A percentile compares a stretch with the other conserved stretches of the same genome.
These are phyloP conservation scores for Phanerodontia chrysosporium DNA, from an alignment of 768 basidiomycete genomes.

Conservation along the genomic window DNA sequence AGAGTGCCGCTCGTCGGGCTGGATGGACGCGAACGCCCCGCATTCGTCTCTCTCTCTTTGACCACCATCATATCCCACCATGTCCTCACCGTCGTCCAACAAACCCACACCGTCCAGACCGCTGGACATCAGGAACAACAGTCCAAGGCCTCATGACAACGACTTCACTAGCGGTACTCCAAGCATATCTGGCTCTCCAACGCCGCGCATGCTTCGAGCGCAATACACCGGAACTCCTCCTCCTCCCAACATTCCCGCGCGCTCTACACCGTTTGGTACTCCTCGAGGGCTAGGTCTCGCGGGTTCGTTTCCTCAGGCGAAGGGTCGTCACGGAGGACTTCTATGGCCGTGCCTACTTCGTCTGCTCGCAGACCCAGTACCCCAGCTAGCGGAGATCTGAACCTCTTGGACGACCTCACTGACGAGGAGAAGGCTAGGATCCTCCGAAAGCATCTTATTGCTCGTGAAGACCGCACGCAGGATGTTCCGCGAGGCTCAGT, in stretches of 20 bases:
- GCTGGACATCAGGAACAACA: constrained; percentile 17
- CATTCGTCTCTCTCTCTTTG: background rate
- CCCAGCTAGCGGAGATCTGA: constrained; percentile 26
- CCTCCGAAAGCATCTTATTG: constrained; percentile 75
- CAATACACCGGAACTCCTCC: constrained; percentile 58
- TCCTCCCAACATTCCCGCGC: constrained; percentile 47
- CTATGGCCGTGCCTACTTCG: constrained; percentile 38
- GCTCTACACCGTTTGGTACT: constrained; percentile 42
- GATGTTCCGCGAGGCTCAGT: constrained; percentile 20
- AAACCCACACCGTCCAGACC: constrained; percentile 16
- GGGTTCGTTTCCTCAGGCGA: constrained; percentile 15
- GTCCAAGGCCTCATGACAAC: constrained; percentile 5
- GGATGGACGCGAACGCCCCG: constrained; percentile 1
- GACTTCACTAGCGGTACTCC: constrained; percentile 11
- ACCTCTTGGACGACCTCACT: constrained; percentile 55
- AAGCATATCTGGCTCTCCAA: constrained; percentile 53
- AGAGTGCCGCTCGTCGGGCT: background rate
- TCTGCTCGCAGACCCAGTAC: constrained; percentile 26
- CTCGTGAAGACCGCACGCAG: constrained; percentile 56
- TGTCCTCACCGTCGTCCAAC: constrained; percentile 1
- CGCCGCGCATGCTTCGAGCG: constrained; percentile 59
- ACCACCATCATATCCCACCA: constrained; percentile 6
- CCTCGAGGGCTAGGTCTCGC: constrained; percentile 18
- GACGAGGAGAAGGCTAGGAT: constrained; percentile 85
- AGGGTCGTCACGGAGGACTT: constrained; percentile 13